Evolutionary conservation across 83 land plant genomes (phyloP).

Genomic region (Diphasiastrum complanatum): DNA sequence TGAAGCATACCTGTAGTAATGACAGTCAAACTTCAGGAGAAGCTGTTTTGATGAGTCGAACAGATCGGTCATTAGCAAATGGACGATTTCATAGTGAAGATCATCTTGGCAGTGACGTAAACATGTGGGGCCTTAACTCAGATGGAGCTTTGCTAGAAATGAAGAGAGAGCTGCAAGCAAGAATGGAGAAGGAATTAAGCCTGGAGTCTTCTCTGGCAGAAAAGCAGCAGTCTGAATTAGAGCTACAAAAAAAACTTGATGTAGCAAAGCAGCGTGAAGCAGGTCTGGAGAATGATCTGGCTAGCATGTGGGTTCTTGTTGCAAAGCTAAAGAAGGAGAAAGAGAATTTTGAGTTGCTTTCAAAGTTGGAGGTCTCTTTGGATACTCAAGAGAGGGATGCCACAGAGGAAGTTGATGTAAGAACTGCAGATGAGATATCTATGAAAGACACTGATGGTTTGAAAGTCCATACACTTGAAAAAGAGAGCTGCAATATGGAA

Average conservation of each 20-base stretch:
- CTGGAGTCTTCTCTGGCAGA: slow-evolving; percentile 52
- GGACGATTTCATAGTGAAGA: no score
- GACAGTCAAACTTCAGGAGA: no score
- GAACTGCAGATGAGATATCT: slow-evolving; percentile 4
- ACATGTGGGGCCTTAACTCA: slow-evolving; percentile 28
- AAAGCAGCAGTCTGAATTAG: slow-evolving; percentile 51
- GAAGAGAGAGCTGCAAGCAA: slow-evolving; percentile 40
- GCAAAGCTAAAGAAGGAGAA: slow-evolving; percentile 60
- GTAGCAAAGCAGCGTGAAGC: slow-evolving; percentile 75
- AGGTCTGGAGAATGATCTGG: slow-evolving; percentile 74
- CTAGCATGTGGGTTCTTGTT: slow-evolving; percentile 85
- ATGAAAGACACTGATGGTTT: background rate
- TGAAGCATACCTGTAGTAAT: no score
- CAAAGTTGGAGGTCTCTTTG: no score
- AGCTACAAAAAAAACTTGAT: slow-evolving; percentile 56
- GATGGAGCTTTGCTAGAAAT: slow-evolving; percentile 23
- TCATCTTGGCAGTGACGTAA: slow-evolving; percentile 35
- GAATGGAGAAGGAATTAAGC: slow-evolving; percentile 44
- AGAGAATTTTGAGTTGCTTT: slow-evolving; percentile 31
- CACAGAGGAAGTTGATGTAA: background rate
- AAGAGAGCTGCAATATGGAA: slow-evolving; percentile 1
- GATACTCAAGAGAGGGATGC: slow-evolving; percentile 27
- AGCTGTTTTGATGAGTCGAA: no score
- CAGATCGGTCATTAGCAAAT: no score
- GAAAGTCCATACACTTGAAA: background rate